Conservation (phyloP, 768 basidiomycete species). For the Tulasnella sp. region DNA sequence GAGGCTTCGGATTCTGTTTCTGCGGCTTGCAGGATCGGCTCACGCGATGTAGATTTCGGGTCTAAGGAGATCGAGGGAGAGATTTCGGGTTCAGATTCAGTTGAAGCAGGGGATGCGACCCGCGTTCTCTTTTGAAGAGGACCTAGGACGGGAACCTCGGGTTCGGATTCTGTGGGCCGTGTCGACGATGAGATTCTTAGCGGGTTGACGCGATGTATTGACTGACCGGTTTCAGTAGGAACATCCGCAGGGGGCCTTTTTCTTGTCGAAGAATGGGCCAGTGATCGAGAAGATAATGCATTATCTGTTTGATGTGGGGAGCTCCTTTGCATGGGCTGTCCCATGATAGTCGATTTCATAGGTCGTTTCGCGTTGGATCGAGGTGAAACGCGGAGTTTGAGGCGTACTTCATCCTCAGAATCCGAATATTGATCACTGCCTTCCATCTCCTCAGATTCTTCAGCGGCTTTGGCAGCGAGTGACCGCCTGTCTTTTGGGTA, state of each 20-base stretch:
- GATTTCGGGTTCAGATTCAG: slow-evolving; percentile 17
- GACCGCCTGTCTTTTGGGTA: slow-evolving; percentile 9
- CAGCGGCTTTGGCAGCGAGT: not conserved
- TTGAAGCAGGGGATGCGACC: not conserved
- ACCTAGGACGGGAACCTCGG: not conserved
- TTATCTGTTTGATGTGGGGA: not conserved
- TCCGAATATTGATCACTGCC: not conserved
- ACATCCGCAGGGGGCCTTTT: not conserved
- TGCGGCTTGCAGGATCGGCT: not conserved
- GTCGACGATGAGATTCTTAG: not conserved
- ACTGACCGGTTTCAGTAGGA: not conserved
- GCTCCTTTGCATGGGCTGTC: not conserved
- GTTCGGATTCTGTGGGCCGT: slow-evolving; percentile 2
- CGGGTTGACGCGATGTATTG: not conserved
- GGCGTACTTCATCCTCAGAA: not conserved
- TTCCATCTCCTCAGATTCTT: slow-evolving; percentile 7
- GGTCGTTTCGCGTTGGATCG: not conserved
- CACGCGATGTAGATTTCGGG: not conserved
- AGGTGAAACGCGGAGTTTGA: not conserved
- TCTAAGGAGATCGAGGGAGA: not conserved
- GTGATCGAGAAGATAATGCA: not conserved
- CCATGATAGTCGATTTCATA: too few species aligned
- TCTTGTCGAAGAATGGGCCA: not conserved
- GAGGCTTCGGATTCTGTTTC: slow-evolving; percentile 23
- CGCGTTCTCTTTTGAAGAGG: not conserved